Evolutionary conservation across 202 grass and related monocot species (phyloP).

Genomic region (Bolboschoenoplectus hybrid): DNA sequence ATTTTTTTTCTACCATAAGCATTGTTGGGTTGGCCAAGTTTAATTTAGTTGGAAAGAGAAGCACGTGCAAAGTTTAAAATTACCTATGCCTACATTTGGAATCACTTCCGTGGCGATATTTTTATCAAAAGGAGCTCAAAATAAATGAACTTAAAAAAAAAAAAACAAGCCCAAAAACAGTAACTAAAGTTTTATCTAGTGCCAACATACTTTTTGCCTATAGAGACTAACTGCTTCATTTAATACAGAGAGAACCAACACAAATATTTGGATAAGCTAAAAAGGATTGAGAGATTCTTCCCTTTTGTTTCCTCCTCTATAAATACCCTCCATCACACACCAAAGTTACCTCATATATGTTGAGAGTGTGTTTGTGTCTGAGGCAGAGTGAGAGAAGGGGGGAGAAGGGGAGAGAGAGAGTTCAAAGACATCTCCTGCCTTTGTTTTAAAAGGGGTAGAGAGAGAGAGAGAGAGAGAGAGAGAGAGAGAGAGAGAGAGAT

Average conservation of each 20-base stretch:
- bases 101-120: slow-evolving; percentile 5
- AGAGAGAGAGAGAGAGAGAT: slow-evolving; percentile 46
- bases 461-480: not conserved
- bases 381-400: not conserved
- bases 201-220: slow-evolving; percentile 22
- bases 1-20: not conserved
- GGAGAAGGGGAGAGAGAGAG: slow-evolving; percentile 43
- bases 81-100: not conserved
- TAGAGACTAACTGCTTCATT: not conserved
- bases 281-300: slow-evolving; percentile 46
- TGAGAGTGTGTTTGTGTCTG: slow-evolving; percentile 26
- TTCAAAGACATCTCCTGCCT: not conserved
- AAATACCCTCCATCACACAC: slow-evolving; percentile 47
- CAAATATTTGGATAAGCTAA: slow-evolving; percentile 45
- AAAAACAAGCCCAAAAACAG: not conserved
- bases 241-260: slow-evolving; percentile 16
- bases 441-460: not conserved
- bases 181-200: slow-evolving; percentile 6
- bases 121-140: slow-evolving; percentile 11
- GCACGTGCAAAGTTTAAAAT: not conserved
- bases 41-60: not conserved
- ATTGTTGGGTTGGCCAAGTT: not conserved
- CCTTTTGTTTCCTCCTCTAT: slow-evolving; percentile 60
- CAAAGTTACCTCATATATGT: slow-evolving; percentile 7
- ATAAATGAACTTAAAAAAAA: not conserved